Conservation (phyloP, 305 asterid species). For the Fraxinus platypoda region DNA sequence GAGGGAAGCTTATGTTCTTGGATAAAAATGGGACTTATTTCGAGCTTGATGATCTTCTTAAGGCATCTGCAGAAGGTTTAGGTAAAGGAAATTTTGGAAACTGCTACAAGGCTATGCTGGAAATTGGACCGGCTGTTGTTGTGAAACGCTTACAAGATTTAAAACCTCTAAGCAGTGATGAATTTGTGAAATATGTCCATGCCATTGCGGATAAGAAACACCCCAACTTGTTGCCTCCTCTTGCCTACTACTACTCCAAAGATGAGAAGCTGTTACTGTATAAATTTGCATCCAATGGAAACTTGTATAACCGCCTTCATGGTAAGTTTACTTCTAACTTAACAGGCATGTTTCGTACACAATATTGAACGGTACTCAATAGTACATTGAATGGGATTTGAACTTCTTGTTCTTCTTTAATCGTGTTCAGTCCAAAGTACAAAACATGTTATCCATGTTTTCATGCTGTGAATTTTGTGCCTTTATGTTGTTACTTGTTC, state of each 20-base stretch:
- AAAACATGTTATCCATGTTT: neutral
- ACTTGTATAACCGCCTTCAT: slow-evolving; percentile 52
- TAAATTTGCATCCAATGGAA: slow-evolving; percentile 58
- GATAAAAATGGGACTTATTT: slow-evolving; percentile 32
- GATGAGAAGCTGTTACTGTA: slow-evolving; percentile 65
- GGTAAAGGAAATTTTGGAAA: slow-evolving; percentile 75
- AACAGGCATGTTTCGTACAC: neutral
- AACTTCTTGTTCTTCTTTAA: neutral
- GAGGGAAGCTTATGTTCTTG: slow-evolving; percentile 52
- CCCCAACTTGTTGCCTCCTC: slow-evolving; percentile 61
- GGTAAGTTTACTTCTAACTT: slow-evolving; percentile 32
- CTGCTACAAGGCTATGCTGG: slow-evolving; percentile 68
- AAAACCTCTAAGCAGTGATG: slow-evolving; percentile 62
- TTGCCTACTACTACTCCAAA: slow-evolving; percentile 62
- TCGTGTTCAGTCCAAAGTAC: neutral
- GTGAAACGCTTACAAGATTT: slow-evolving; percentile 70
- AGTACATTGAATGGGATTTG: neutral
- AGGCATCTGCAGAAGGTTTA: slow-evolving; percentile 80
- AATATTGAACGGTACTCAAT: neutral
- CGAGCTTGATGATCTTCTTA: slow-evolving; percentile 68
- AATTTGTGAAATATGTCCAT: slow-evolving; percentile 50
- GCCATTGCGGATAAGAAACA: slow-evolving; percentile 57
- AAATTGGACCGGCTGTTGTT: slow-evolving; percentile 46
- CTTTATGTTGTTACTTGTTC: neutral
- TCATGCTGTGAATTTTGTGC: neutral